phyloP scores from a whole-genome alignment of 768 basidiomycete species.

The Naematelia encephala region DNA sequence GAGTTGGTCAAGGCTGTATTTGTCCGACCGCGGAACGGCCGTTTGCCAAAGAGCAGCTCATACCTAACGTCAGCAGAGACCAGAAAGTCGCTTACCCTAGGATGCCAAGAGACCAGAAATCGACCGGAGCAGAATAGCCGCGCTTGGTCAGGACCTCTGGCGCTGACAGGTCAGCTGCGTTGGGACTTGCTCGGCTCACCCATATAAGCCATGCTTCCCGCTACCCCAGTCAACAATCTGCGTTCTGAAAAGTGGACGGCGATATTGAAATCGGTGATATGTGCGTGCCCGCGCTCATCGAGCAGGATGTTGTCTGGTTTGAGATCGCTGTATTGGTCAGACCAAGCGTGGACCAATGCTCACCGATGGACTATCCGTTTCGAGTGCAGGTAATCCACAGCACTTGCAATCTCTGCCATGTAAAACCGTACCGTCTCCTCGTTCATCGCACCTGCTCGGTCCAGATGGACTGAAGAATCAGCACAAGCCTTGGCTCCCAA shows the following conservation, averaged over 20 bases:
- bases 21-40: constrained; percentile 89
- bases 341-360: constrained; percentile 37
- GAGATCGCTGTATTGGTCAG: constrained; percentile 66
- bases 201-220: constrained; percentile 99
- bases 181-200: constrained; percentile 55
- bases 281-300: constrained; percentile 89
- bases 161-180: constrained; percentile 49
- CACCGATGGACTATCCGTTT: constrained; percentile 95
- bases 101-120: constrained; percentile 97
- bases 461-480: constrained; percentile 69
- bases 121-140: constrained; percentile 89
- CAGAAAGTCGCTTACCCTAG: constrained; percentile 59
- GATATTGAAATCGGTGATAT: constrained; percentile 98
- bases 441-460: constrained; percentile 68
- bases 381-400: constrained; percentile 83
- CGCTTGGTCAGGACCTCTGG: constrained; percentile 91
- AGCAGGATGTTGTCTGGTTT: constrained; percentile 97
- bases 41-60: constrained; percentile 84
- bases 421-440: constrained; percentile 84
- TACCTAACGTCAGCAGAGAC: constrained; percentile 47
- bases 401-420: constrained; percentile 83
- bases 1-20: constrained; percentile 89
- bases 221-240: constrained; percentile 83
- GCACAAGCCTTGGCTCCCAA: neutral
- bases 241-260: constrained; percentile 94